Conservation (phyloP, 495 filamentous ascomycete genomes). For the Tirmania nivea region DNA sequence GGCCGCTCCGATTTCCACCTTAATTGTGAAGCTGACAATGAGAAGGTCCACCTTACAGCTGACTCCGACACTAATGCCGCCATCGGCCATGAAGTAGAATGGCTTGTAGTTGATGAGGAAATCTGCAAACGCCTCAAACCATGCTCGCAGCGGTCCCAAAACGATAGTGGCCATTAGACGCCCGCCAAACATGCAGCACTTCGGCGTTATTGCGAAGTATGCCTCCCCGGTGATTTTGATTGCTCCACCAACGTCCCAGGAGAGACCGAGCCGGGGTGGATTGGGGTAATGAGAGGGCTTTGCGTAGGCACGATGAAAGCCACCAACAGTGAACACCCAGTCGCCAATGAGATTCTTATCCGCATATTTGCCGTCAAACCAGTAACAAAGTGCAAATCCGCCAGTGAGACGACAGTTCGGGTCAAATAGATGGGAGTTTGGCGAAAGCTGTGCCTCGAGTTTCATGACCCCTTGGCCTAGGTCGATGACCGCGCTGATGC, state of each 20-base stretch:
- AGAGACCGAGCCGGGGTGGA: conserved; percentile 26
- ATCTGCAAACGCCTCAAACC: conserved; percentile 26
- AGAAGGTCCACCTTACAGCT: conserved; percentile 21
- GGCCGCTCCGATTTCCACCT: conserved; percentile 21
- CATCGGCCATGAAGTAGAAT: conserved; percentile 25
- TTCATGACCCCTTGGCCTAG: conserved; percentile 21
- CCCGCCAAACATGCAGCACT: conserved; percentile 29
- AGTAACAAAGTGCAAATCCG: conserved; percentile 27
- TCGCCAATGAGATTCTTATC: conserved; percentile 20
- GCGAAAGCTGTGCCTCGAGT: conserved; percentile 25
- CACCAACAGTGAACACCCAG: conserved; percentile 32
- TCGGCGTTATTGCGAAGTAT: conserved; percentile 34
- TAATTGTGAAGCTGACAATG: conserved; percentile 21
- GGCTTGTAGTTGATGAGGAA: conserved; percentile 31
- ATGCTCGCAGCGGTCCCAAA: conserved; percentile 22
- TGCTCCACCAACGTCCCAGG: conserved; percentile 17
- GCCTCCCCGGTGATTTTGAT: conserved; percentile 25
- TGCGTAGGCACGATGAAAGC: conserved; percentile 26
- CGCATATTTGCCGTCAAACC: conserved; percentile 22
- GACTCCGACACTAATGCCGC: conserved; percentile 23
- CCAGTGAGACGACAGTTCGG: conserved; percentile 28
- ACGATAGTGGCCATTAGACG: conserved; percentile 16
- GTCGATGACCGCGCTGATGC: conserved; percentile 21
- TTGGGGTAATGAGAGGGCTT: conserved; percentile 24
- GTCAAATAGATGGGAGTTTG: conserved; percentile 24